Evolutionary conservation across 2,329 filamentous ascomycete species (phyloP), one percentile per base, ranked within the genome.

Genomic region (Claviceps cyperi): DNA sequence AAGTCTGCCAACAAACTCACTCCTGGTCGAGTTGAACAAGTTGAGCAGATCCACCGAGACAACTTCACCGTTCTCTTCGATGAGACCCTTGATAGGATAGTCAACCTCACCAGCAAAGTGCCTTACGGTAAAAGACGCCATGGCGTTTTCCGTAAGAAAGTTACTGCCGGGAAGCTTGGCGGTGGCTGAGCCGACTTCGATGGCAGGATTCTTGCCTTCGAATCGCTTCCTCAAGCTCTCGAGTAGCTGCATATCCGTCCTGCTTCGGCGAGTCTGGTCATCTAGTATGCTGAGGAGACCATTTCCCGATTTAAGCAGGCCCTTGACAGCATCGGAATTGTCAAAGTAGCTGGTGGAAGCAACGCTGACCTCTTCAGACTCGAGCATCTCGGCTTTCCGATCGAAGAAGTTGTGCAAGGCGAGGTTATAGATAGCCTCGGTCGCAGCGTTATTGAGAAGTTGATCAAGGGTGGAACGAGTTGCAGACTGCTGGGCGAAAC

Each of bases 71-170:
- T 98, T 98, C 67, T 95, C 90, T 65, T 98, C 92, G 2, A 97
- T 77, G 21, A 98, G 71, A 5, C 87, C 87, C 58, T 84, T 83
- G 53, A 94, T 78, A 2, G 87, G 83, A 62, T 98, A 98, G 53
- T 98, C 92, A 5, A 98, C 87, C 63, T 97, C 92, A 47, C 92
- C 92, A 39, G 91, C 91, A 66, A 94, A 98, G 66, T 98, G 92
- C 66, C 86, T 89, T 51, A 98, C 82, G 0, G 89, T 90, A 68
- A 98, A 98, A 9, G 78, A 78, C 5, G 88, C 84, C 0, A 85
- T 75, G 0, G 79, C 76, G 66, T 94, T 94, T 54, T 87, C 83
- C 0, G 90, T 91, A 47, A 83, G 72, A 66, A 95, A 95, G 64
- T 95, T 95, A 69, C 86, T 92, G 48, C 90, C 89, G 5, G 87